A percentile compares a stretch with the other conserved stretches of the same genome.
Conservation (phyloP, 2,329 filamentous ascomycete species). For the Aspergillus udagawae region DNA sequence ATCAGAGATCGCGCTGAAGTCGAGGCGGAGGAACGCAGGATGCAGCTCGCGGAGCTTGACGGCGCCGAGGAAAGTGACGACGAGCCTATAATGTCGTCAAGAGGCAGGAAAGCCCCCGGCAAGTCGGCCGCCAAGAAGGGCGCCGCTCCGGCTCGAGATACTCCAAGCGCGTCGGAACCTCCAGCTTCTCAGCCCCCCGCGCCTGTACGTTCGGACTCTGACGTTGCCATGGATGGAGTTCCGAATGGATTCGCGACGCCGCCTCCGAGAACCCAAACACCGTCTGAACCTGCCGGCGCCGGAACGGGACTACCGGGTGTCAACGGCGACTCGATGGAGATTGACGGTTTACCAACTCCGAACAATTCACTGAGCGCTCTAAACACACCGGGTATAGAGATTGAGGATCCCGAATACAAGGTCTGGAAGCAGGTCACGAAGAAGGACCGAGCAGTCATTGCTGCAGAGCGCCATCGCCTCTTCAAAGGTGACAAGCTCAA, state of each 20-base stretch:
- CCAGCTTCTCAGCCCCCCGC: slow-evolving; percentile 53
- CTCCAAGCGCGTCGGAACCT: slow-evolving; percentile 73
- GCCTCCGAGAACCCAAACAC: slow-evolving; percentile 72
- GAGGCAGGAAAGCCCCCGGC: slow-evolving; percentile 79
- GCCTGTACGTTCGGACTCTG: slow-evolving; percentile 64
- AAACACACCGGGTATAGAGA: slow-evolving; percentile 69
- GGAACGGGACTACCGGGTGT: slow-evolving; percentile 58
- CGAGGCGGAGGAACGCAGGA: slow-evolving; percentile 76
- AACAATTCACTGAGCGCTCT: slow-evolving; percentile 65
- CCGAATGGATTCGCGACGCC: slow-evolving; percentile 83
- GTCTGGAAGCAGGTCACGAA: slow-evolving; percentile 99
- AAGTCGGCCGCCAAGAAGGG: slow-evolving; percentile 70
- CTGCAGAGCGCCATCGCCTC: slow-evolving; percentile 79
- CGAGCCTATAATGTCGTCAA: slow-evolving; percentile 96
- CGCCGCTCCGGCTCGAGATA: slow-evolving; percentile 62
- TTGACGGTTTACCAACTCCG: slow-evolving; percentile 67
- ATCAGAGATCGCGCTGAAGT: slow-evolving; percentile 91
- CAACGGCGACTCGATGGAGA: slow-evolving; percentile 80
- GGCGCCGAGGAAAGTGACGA: slow-evolving; percentile 90
- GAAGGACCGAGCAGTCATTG: slow-evolving; percentile 81
- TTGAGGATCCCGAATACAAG: slow-evolving; percentile 88
- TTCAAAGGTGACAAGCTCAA: slow-evolving; percentile 85
- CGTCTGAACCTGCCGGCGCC: slow-evolving; percentile 65
- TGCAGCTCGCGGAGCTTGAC: slow-evolving; percentile 78
- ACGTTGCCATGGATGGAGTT: slow-evolving; percentile 68